phyloP scores from a whole-genome alignment of 331 rosid species.

The Quercus tomentella region DNA sequence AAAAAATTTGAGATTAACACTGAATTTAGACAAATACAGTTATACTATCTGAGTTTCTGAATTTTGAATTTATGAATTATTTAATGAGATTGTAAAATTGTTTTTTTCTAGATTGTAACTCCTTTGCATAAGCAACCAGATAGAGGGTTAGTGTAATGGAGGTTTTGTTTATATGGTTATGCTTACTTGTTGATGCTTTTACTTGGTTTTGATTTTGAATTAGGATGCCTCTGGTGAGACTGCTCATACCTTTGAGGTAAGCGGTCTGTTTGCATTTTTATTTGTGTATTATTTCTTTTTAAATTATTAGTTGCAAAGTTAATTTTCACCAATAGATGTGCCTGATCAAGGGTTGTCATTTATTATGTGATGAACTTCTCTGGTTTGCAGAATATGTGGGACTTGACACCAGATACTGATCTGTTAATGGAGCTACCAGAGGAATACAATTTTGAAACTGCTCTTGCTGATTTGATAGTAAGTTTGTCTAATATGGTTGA shows the following conservation, averaged over 20 bases:
- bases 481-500: conserved; percentile 14
- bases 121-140: background rate
- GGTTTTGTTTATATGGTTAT: background rate
- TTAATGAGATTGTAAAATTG: no score
- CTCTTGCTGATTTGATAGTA: conserved; percentile 68
- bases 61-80: background rate
- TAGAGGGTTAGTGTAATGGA: background rate
- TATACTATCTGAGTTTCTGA: background rate
- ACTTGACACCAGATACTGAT: conserved; percentile 57
- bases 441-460: conserved; percentile 53
- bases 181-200: conserved; percentile 2
- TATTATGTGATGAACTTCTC: conserved; percentile 5
- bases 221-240: conserved; percentile 40
- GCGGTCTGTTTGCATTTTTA: background rate
- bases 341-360: background rate
- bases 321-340: background rate
- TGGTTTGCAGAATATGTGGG: conserved; percentile 64
- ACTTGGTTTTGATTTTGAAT: conserved; percentile 2
- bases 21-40: background rate
- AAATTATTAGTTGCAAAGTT: background rate
- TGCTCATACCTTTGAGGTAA: conserved; percentile 38
- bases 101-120: background rate
- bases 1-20: background rate
- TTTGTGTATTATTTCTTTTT: background rate
- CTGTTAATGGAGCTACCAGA: conserved; percentile 51